A percentile compares a stretch with the other conserved stretches of the same genome.
phyloP scores from a whole-genome alignment of 305 asterid species.

The Coffea humblotiana region DNA sequence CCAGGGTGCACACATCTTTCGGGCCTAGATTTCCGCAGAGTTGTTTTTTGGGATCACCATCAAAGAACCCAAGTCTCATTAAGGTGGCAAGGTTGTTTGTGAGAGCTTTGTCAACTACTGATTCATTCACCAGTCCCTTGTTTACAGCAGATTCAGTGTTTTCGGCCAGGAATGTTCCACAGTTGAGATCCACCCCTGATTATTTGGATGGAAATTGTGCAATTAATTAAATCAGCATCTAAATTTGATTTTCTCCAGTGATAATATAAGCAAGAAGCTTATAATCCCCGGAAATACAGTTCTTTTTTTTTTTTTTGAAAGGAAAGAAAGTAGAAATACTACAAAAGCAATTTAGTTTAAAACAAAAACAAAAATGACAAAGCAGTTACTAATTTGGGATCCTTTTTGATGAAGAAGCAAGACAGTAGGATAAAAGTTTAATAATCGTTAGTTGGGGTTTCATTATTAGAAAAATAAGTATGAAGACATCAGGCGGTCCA shows the following conservation, averaged over 20 bases:
- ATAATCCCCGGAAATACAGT: neutral
- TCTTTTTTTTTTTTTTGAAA: too few relatives aligned
- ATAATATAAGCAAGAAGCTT: neutral
- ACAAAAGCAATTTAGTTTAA: too few relatives aligned
- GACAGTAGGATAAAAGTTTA: constrained; percentile 3
- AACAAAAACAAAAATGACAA: too few relatives aligned
- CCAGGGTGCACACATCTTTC: constrained; percentile 40
- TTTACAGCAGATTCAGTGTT: constrained; percentile 35
- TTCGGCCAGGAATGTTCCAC: constrained; percentile 30
- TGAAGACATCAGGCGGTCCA: neutral
- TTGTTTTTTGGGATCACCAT: constrained; percentile 40
- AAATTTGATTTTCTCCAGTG: neutral
- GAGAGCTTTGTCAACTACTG: constrained; percentile 35
- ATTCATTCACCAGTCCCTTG: constrained; percentile 34
- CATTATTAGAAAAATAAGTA: neutral
- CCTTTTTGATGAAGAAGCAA: neutral
- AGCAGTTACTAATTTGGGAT: too few relatives aligned
- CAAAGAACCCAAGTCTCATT: constrained; percentile 54
- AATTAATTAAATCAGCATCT: neutral
- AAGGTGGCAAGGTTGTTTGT: constrained; percentile 39
- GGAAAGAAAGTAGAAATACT: too few relatives aligned
- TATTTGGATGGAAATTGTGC: neutral
- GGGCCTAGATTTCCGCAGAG: constrained; percentile 43
- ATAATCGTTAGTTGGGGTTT: neutral
- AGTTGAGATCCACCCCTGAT: constrained; percentile 47